Percentiles rank a stretch among this genome's conserved stretches.
phyloP scores from a whole-genome alignment of 2,329 filamentous ascomycete species.

The Daldinia sp. region DNA sequence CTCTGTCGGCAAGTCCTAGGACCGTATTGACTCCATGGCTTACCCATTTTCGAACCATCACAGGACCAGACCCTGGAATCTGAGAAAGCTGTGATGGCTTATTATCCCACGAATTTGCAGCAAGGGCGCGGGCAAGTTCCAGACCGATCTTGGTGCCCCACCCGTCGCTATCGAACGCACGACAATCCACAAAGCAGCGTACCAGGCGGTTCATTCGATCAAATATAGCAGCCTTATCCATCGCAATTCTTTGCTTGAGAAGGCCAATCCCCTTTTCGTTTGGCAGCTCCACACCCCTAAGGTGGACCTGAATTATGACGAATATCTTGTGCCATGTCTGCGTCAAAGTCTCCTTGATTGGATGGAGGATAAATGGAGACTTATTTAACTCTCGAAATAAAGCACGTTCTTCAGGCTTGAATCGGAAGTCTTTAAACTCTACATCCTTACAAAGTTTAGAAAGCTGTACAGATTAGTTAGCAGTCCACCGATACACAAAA shows the following conservation, averaged over 20 bases:
- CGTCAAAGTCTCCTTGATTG: conserved; percentile 75
- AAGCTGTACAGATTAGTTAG: conserved; percentile 62
- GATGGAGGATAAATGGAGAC: conserved; percentile 74
- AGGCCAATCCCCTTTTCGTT: conserved; percentile 68
- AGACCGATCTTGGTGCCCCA: conserved; percentile 75
- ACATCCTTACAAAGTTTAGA: conserved; percentile 73
- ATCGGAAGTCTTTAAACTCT: conserved; percentile 79
- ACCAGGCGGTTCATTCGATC: conserved; percentile 76
- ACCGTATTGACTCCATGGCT: conserved; percentile 78
- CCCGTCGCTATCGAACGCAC: conserved; percentile 71
- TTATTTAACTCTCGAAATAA: conserved; percentile 80
- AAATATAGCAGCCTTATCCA: conserved; percentile 74
- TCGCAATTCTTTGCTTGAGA: conserved; percentile 66
- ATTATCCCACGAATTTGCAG: conserved; percentile 83
- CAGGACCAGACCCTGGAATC: conserved; percentile 80
- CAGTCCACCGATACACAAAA: neutral
- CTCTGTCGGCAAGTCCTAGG: conserved; percentile 73
- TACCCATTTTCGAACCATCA: conserved; percentile 79
- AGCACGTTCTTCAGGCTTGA: conserved; percentile 76
- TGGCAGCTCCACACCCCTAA: conserved; percentile 74
- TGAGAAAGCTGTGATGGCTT: conserved; percentile 85
- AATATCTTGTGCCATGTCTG: conserved; percentile 80
- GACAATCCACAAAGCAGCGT: conserved; percentile 82
- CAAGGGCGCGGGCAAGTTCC: conserved; percentile 81
- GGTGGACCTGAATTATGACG: conserved; percentile 79